phyloP scores from a whole-genome alignment of 2,329 filamentous ascomycete species.

The Paramyrothecium roridum region DNA sequence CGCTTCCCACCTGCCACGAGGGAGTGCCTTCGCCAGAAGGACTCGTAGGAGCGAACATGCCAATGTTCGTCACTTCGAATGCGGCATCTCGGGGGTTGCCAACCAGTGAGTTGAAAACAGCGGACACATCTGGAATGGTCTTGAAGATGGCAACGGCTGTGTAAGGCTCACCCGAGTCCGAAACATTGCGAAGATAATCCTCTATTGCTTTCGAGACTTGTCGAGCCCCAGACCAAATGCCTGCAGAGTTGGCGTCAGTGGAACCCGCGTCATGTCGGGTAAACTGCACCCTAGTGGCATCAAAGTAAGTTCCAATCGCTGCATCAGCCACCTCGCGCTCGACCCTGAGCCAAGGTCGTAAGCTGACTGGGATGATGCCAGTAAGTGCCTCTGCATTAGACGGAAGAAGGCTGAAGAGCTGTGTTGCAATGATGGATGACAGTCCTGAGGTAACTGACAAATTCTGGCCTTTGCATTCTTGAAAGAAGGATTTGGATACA shows the following conservation, averaged over 20 bases:
- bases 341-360: conserved; percentile 8
- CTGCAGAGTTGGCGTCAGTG: neutral
- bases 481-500: conserved; percentile 3
- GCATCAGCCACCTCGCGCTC: conserved; percentile 1
- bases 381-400: conserved; percentile 8
- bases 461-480: conserved; percentile 7
- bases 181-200: conserved; percentile 7
- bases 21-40: conserved; percentile 9
- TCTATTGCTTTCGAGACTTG: neutral
- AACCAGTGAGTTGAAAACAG: conserved; percentile 29
- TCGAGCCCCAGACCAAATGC: conserved; percentile 3
- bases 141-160: conserved; percentile 29
- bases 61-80: conserved; percentile 45
- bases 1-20: conserved; percentile 26
- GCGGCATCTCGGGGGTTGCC: conserved; percentile 32
- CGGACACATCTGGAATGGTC: conserved; percentile 33
- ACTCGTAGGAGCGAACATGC: conserved; percentile 21
- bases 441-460: conserved; percentile 8
- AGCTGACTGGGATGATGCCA: conserved; percentile 12
- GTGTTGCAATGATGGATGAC: conserved; percentile 8
- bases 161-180: conserved; percentile 12
- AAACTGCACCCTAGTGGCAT: conserved; percentile 8
- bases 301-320: conserved; percentile 10
- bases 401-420: conserved; percentile 9
- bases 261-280: neutral